Evolutionary conservation across 768 basidiomycete genomes (phyloP), one percentile per base, ranked within the genome.

Genomic region (Termitomyces sp.): DNA sequence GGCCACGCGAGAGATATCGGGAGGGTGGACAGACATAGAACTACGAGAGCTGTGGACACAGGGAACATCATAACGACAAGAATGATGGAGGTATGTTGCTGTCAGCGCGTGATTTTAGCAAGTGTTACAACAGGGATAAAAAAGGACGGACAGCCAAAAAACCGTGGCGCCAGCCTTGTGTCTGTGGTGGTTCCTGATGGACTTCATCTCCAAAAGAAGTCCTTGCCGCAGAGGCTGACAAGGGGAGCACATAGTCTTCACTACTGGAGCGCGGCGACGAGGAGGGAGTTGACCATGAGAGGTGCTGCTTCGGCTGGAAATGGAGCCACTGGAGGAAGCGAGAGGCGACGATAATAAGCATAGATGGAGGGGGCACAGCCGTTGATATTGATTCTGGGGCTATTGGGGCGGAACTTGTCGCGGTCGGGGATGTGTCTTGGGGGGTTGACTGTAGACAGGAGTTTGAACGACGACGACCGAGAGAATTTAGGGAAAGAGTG

Each of bases 1-100:
- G 92, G 92, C 89, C 90, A 91, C 17, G 86, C 74, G 65, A 87
- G 78, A 58, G 89, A 85, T 65, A 92, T 86, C 55, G 91, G 89
- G 6, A 93, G 87, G 11, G 91, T 88, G 15, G 89, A 87, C n/a
- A 93, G 77, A 68, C 82, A 86, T 67, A 89, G 84, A 47, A 88
- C 72, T 42, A 88, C 83, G 59, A 92, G 75, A 53, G 84, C 85
- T 37, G 89, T 84, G n/a, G 92, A 81, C 36, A 90, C 72, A 25
- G 89, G 86, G 36, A 86, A 77, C 60, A 86, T 81, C 4, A 86
- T 70, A 60, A 84, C 68, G 58, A 82, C 79, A 56, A 81, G 43
- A 51, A 63, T 49, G 29, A 66, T 66, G 8, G 65, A 59, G 17
- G 60, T 57, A 38, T 66, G 65, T 46, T 63, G 48, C 65, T 66